These are phyloP conservation scores for Paraconiothyrium brasiliense DNA, from an alignment of 2,329 filamentous ascomycete species.

Conservation along the genomic window DNA sequence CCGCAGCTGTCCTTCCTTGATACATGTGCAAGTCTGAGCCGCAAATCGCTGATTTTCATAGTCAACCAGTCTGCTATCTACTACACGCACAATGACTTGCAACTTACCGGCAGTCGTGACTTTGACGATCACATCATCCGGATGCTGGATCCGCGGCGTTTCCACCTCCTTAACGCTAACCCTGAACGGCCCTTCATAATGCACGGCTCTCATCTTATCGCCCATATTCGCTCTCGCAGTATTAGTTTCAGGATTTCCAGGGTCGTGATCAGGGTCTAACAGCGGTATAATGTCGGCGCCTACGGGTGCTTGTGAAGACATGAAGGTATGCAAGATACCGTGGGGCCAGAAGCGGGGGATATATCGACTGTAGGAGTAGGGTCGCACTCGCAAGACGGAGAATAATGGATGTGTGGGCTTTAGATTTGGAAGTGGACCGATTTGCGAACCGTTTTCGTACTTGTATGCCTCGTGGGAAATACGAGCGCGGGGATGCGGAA, in stretches of 20 bases:
- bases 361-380: neutral
- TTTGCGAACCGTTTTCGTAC: neutral
- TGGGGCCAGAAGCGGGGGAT: conserved; percentile 7
- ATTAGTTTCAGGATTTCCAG: conserved; percentile 14
- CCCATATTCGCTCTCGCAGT: conserved; percentile 14
- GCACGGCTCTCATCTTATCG: conserved; percentile 68
- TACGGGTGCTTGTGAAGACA: conserved; percentile 6
- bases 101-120: conserved; percentile 66
- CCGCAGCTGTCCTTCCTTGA: conserved; percentile 70
- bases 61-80: conserved; percentile 13
- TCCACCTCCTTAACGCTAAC: conserved; percentile 70
- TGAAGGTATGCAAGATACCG: neutral
- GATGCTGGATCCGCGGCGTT: conserved; percentile 67
- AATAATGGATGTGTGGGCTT: neutral
- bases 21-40: conserved; percentile 68
- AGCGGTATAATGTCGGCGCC: conserved; percentile 20
- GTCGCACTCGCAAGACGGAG: neutral
- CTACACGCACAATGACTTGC: no score
- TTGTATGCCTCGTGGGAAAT: neutral
- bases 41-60: conserved; percentile 57
- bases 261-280: conserved; percentile 22
- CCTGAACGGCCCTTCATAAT: conserved; percentile 69
- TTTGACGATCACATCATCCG: conserved; percentile 72
- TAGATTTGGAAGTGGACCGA: neutral
- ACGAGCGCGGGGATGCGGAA: conserved; percentile 12